Conservation (phyloP, 441 rosid species). For the Erysimum pusillum region DNA sequence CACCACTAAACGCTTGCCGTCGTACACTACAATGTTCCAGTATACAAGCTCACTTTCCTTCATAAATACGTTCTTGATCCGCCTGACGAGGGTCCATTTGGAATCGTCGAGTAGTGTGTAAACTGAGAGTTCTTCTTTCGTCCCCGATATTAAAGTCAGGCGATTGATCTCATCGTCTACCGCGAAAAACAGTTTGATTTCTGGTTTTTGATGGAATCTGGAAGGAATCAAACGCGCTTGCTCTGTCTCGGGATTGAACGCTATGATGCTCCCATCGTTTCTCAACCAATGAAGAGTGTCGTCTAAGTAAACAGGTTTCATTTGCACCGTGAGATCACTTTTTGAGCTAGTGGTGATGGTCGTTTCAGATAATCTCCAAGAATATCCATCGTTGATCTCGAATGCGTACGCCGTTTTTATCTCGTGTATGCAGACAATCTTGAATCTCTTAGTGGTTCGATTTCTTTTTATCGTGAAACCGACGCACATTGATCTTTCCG, state of each 20-base stretch:
- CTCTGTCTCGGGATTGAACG: slow-evolving; percentile 26
- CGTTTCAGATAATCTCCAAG: slow-evolving; percentile 15
- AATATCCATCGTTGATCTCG: slow-evolving; percentile 5
- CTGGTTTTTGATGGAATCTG: neutral
- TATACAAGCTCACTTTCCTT: neutral
- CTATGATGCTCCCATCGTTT: slow-evolving; percentile 24
- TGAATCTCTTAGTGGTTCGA: neutral
- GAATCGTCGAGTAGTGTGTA: neutral
- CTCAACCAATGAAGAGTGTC: slow-evolving; percentile 18
- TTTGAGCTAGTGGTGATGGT: slow-evolving; percentile 1
- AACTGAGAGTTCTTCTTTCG: neutral
- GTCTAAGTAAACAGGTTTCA: slow-evolving; percentile 17
- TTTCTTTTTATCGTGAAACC: neutral
- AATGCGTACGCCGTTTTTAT: neutral
- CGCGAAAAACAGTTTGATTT: neutral
- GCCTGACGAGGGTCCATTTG: slow-evolving; percentile 1
- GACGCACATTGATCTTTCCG: neutral
- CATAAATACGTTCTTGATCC: slow-evolving; percentile 13
- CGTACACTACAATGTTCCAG: neutral
- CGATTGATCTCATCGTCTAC: neutral
- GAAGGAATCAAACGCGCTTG: slow-evolving; percentile 4
- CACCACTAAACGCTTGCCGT: slow-evolving; percentile 7
- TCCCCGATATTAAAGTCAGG: neutral
- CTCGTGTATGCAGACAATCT: slow-evolving; percentile 6
- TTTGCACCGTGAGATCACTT: neutral